Evolutionary conservation across 2,329 filamentous ascomycete species (phyloP), one percentile per base, ranked within the genome.

Genomic region (Scortechinia acanthostroma): DNA sequence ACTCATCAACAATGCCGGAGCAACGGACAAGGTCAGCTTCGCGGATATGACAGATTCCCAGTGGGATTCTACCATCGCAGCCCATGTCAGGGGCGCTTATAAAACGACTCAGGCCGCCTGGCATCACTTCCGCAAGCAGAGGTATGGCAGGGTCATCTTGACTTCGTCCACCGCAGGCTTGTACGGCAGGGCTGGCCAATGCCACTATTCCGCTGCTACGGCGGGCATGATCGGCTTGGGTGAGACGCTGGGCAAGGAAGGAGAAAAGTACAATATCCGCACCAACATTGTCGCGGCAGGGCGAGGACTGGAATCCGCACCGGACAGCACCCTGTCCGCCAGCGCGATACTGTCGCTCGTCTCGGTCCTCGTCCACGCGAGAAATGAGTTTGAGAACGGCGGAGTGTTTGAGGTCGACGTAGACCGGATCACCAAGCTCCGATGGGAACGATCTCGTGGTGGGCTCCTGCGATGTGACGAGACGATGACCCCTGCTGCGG

Each of bases 21-120:
- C 97, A 60, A 76, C 95, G 49, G 86, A 91, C 49, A 91, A 97
- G 70, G 66, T 97, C 61, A 91, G 88, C 76, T 97, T 98, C 74
- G 95, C 95, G 79, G 97, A 97, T 71, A 94, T 97, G 80, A 93
- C 86, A 65, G 93, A 98, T 64, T 70, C 86, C 61, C 93, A 98
- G 66, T 98, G 93, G 93, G 91, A 98, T 62, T 71, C 96, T 54
- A 87, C 96, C 62, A 88, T 91, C 68, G 85, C 82, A 63, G 91
- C 97, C 47, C 91, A 98, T 68, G 83, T 96, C 57, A 86, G 82
- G 61, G 93, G 93, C 55, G 85, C 90, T 58, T 98, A 95, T 77
- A 97, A 95, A 80, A 95, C 88, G 65, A 78, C 93, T 49, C 84
- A 83, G 65, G 93, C 93, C 51, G 93, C 93, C 44, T 98, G 93